Percentiles rank a stretch among this genome's conserved stretches.
Evolutionary conservation across 495 filamentous ascomycete genomes (phyloP).

Genomic region (Sphaerosporella brunnea): DNA sequence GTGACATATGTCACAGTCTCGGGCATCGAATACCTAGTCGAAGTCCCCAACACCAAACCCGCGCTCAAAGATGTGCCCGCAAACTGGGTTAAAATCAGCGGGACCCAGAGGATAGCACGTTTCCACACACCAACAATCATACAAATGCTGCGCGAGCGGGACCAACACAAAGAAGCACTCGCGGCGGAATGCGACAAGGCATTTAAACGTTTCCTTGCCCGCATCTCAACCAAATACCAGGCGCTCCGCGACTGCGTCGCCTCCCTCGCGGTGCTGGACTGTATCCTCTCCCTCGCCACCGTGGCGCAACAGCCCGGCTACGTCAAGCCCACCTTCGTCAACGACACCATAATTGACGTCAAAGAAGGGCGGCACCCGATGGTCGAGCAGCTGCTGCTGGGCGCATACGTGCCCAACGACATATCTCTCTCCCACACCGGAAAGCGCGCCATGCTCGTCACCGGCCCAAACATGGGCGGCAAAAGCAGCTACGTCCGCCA

Average conservation of each 20-base stretch:
- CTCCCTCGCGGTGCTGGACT: slow-evolving; percentile 75
- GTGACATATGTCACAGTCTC: slow-evolving; percentile 63
- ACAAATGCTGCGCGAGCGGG: slow-evolving; percentile 63
- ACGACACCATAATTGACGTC: slow-evolving; percentile 39
- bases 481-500: slow-evolving; percentile 91
- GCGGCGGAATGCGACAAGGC: slow-evolving; percentile 86
- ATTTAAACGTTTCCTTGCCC: slow-evolving; percentile 47
- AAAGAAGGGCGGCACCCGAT: slow-evolving; percentile 77
- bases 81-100: slow-evolving; percentile 82
- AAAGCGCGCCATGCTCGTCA: slow-evolving; percentile 58
- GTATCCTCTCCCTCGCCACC: slow-evolving; percentile 66
- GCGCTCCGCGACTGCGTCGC: slow-evolving; percentile 72
- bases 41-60: slow-evolving; percentile 54
- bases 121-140: slow-evolving; percentile 91
- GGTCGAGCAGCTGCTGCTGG: slow-evolving; percentile 77
- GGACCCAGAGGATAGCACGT: slow-evolving; percentile 78
- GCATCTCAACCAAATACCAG: slow-evolving; percentile 70
- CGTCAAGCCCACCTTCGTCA: slow-evolving; percentile 59
- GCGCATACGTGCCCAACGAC: slow-evolving; percentile 83
- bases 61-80: slow-evolving; percentile 73
- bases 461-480: slow-evolving; percentile 97
- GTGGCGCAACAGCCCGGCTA: slow-evolving; percentile 80
- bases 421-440: slow-evolving; percentile 44
- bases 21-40: slow-evolving; percentile 87
- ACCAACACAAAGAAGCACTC: slow-evolving; percentile 86